Conservation (phyloP, 192 early-diverging fungal species). For the Radiomyces spectabilis region DNA sequence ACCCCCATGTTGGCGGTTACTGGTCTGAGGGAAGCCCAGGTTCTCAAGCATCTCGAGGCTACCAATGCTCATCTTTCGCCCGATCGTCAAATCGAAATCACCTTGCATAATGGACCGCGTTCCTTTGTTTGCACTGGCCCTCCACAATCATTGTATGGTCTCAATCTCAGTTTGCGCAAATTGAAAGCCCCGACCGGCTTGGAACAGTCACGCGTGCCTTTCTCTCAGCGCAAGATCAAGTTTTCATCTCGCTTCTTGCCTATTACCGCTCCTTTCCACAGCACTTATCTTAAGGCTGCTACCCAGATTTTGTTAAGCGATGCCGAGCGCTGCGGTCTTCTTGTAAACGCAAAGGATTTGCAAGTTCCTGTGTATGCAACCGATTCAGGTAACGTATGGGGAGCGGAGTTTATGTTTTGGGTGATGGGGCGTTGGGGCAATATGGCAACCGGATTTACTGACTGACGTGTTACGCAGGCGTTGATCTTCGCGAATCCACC, state of each 20-base stretch:
- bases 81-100: constrained; percentile 78
- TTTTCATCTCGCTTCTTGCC: constrained; percentile 90
- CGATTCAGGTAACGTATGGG: constrained; percentile 50
- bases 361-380: constrained; percentile 74
- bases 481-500: constrained; percentile 54
- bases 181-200: constrained; percentile 78
- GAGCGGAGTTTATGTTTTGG: neutral
- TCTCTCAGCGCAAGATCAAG: constrained; percentile 84
- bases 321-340: constrained; percentile 54
- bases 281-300: constrained; percentile 63
- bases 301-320: constrained; percentile 59
- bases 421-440: neutral
- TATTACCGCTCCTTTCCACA: constrained; percentile 89
- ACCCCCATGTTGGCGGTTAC: constrained; percentile 89
- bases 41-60: constrained; percentile 76
- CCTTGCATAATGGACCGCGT: constrained; percentile 87
- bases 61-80: constrained; percentile 82
- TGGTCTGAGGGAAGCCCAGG: constrained; percentile 74
- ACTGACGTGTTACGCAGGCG: constrained; percentile 25
- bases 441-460: neutral
- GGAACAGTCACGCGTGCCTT: constrained; percentile 85
- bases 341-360: constrained; percentile 57
- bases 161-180: constrained; percentile 87
- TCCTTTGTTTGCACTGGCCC: constrained; percentile 85
- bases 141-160: constrained; percentile 85